Conservation (phyloP, 1,284 basidiomycete species). For the Ustilago trichophora region DNA sequence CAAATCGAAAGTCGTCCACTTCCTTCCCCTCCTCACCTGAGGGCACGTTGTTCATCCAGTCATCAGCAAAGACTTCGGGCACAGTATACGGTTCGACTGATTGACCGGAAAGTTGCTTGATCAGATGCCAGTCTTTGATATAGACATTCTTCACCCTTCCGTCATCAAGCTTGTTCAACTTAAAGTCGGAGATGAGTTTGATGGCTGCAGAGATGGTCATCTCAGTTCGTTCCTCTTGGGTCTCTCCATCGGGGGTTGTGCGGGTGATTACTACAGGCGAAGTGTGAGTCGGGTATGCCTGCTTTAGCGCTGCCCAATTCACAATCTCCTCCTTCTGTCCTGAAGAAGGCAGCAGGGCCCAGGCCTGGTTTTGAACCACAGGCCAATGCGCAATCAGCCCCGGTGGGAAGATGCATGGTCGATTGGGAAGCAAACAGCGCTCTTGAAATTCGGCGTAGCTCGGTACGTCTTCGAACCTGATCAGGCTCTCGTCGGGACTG, state of each 20-base stretch:
- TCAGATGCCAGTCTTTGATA: slow-evolving; percentile 73
- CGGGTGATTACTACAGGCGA: slow-evolving; percentile 38
- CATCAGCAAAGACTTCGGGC: slow-evolving; percentile 69
- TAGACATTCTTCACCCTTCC: slow-evolving; percentile 65
- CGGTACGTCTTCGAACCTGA: slow-evolving; percentile 19
- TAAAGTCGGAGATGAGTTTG: slow-evolving; percentile 15
- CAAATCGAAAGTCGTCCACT: slow-evolving; percentile 69
- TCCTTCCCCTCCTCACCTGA: background rate
- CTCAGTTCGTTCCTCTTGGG: slow-evolving; percentile 18
- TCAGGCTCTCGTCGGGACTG: background rate
- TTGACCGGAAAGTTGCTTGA: slow-evolving; percentile 59
- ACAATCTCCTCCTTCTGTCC: too few species aligned
- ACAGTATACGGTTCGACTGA: slow-evolving; percentile 68
- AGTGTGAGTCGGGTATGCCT: slow-evolving; percentile 29
- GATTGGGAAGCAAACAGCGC: slow-evolving; percentile 38
- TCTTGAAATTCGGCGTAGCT: slow-evolving; percentile 43
- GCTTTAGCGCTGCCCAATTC: slow-evolving; percentile 30
- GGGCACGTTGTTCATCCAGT: slow-evolving; percentile 68
- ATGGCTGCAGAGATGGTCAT: slow-evolving; percentile 38
- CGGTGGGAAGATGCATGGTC: slow-evolving; percentile 47
- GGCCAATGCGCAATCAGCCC: slow-evolving; percentile 29
- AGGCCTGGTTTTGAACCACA: background rate
- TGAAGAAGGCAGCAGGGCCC: background rate
- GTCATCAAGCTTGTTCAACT: background rate
- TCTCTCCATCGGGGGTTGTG: background rate